phyloP scores from a whole-genome alignment of 1,139 yeast species.

The Blastobotrys arbuscula region DNA sequence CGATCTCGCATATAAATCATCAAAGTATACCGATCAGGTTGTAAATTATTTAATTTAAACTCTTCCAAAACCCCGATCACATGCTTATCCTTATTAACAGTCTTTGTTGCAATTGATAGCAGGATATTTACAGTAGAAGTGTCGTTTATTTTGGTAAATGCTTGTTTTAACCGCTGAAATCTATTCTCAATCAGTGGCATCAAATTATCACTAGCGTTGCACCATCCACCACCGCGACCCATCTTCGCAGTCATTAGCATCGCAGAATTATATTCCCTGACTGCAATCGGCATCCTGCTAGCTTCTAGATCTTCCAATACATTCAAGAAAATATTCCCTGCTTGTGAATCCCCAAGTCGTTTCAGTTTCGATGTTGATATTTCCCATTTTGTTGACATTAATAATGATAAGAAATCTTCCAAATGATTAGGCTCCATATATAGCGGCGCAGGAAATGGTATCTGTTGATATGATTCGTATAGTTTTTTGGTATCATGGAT shows the following conservation, averaged over 20 bases:
- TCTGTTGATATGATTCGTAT: slow-evolving; percentile 34
- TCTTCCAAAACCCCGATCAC: slow-evolving; percentile 13
- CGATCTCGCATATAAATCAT: slow-evolving; percentile 19
- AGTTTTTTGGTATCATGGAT: slow-evolving; percentile 21
- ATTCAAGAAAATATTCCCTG: slow-evolving; percentile 15
- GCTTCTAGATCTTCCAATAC: slow-evolving; percentile 21
- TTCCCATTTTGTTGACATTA: slow-evolving; percentile 9
- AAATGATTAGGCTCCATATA: slow-evolving; percentile 37
- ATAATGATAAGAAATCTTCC: slow-evolving; percentile 35
- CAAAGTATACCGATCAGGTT: slow-evolving; percentile 23
- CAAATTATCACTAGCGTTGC: not conserved
- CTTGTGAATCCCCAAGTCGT: not conserved
- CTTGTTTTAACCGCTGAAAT: slow-evolving; percentile 5
- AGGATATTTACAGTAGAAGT: slow-evolving; percentile 21
- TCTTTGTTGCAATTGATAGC: slow-evolving; percentile 17
- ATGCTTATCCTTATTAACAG: slow-evolving; percentile 9
- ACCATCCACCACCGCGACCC: slow-evolving; percentile 3
- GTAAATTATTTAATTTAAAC: slow-evolving; percentile 12
- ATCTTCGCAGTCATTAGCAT: slow-evolving; percentile 12
- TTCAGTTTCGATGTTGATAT: not conserved
- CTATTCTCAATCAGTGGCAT: slow-evolving; percentile 13
- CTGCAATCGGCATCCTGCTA: slow-evolving; percentile 24
- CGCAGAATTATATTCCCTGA: slow-evolving; percentile 21
- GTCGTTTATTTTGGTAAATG: slow-evolving; percentile 8
- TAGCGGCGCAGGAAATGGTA: slow-evolving; percentile 35